Evolutionary conservation across 768 basidiomycete species (phyloP).

Genomic region (Leucocoprinus birnbaumii): DNA sequence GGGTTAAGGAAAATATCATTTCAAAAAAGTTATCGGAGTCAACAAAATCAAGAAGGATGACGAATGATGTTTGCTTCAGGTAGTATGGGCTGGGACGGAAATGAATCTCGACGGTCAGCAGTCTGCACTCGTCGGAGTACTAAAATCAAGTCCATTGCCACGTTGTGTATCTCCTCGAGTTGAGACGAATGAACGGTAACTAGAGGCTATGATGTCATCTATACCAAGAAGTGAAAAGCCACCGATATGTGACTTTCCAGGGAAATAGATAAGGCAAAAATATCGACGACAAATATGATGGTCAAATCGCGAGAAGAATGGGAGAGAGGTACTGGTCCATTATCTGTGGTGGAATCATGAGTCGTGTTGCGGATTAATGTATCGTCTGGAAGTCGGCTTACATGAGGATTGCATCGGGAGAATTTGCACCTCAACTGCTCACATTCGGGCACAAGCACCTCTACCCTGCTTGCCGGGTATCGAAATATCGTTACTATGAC

Average conservation of each 20-base stretch:
- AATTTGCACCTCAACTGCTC: not conserved
- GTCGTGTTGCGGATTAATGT: not conserved
- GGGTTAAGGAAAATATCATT: too few species aligned
- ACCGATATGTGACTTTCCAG: not conserved
- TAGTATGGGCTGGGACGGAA: slow-evolving; percentile 2
- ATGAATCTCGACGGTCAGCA: slow-evolving; percentile 3
- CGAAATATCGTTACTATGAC: not conserved
- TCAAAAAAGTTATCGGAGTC: too few species aligned
- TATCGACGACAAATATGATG: not conserved
- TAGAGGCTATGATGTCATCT: not conserved
- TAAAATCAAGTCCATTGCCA: not conserved
- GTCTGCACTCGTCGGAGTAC: not conserved
- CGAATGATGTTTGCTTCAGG: not conserved
- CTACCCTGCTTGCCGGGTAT: not conserved
- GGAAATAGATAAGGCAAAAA: not conserved
- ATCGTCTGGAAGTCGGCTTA: not conserved
- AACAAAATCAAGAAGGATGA: not conserved
- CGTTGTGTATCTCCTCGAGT: not conserved
- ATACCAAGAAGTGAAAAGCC: slow-evolving; percentile 1
- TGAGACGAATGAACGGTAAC: not conserved
- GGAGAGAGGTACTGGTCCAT: not conserved
- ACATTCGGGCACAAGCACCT: slow-evolving; percentile 5
- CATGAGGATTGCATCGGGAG: not conserved
- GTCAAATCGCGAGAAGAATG: not conserved
- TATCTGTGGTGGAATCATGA: too few species aligned